Evolutionary conservation across 2,329 filamentous ascomycete species (phyloP).

Genomic region (Fusarium veterinarium): DNA sequence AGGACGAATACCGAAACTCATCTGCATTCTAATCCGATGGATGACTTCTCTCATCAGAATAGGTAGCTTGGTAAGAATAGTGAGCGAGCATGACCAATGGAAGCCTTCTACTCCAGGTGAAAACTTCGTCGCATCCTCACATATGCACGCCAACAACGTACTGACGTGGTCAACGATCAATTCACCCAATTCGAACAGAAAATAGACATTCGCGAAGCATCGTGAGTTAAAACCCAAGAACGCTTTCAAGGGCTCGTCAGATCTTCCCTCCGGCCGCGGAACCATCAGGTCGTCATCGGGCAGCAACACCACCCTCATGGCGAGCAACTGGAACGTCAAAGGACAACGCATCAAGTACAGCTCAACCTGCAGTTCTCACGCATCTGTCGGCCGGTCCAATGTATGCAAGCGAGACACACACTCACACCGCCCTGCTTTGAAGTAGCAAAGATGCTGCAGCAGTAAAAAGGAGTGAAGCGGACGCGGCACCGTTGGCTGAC

Average conservation of each 20-base stretch:
- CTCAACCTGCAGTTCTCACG: slow-evolving; percentile 45
- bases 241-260: background rate
- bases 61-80: background rate
- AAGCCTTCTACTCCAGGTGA: background rate
- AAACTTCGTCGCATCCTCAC: background rate
- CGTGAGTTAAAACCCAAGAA: background rate
- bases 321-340: slow-evolving; percentile 35
- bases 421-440: slow-evolving; percentile 41
- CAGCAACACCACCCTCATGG: slow-evolving; percentile 43
- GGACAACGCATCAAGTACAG: slow-evolving; percentile 45
- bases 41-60: background rate
- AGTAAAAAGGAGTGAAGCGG: slow-evolving; percentile 43
- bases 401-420: slow-evolving; percentile 39
- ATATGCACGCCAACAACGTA: slow-evolving; percentile 15
- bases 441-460: slow-evolving; percentile 39
- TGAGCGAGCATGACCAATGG: background rate
- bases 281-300: slow-evolving; percentile 46
- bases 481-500: slow-evolving; percentile 42
- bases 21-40: slow-evolving; percentile 6
- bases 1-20: slow-evolving; percentile 15
- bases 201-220: background rate
- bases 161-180: background rate
- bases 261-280: slow-evolving; percentile 26
- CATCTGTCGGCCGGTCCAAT: slow-evolving; percentile 32
- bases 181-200: background rate